Base-by-base conservation (phyloP, 257 asterid species). In the Nicotiana benthamiana region DNA sequence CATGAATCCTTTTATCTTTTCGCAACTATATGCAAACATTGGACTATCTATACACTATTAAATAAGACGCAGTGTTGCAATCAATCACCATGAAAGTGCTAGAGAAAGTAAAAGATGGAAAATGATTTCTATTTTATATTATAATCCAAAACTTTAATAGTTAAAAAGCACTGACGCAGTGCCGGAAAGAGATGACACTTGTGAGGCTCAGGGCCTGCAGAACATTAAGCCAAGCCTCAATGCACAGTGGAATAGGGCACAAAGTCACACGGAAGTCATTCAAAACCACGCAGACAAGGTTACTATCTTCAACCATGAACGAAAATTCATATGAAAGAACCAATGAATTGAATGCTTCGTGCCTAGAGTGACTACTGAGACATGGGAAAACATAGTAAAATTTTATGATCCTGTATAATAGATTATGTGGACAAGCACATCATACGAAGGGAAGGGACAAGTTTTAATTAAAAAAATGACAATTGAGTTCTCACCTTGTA, bases 401-500 rank as follows among this genome's bases (percentile, higher is more conserved):
- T 43, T 43, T 30, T 43, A 70, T 70, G 57, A 70, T 40, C 57
- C 6, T 22, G 13, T 12, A 40, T 22, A 70, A 22, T 70, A 43
- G 77, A 46, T 20, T 43, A 7, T 24, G 15, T 1, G 9, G 61
- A 74, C 24, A 48, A 27, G 24, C 32, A 48, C 24, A 28, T 27
- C 60, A 18, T 11, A 79, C 28, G 18, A 79, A 62, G 77, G 63
- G 77, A 13, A 79, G 1, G 22, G 40, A 46, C 24, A 72, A 15
- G 40, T 24, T 26, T 1, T 46, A 34, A 24, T 24, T 11, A 56
- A 24, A 74, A 72, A 24, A 24, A 6, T 24, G 24, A 48, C 74
- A 74, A 26, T 74, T 24, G 61, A 74, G 61, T 24, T 26, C 78
- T 48, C 86, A 92, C 99, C 99, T 95, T 95, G 84, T 95, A 95